A percentile compares a stretch with the other conserved stretches of the same genome.
These are phyloP conservation scores for Komagataea norvegica DNA, from an alignment of 1,139 yeast species.

Conservation along the genomic window DNA sequence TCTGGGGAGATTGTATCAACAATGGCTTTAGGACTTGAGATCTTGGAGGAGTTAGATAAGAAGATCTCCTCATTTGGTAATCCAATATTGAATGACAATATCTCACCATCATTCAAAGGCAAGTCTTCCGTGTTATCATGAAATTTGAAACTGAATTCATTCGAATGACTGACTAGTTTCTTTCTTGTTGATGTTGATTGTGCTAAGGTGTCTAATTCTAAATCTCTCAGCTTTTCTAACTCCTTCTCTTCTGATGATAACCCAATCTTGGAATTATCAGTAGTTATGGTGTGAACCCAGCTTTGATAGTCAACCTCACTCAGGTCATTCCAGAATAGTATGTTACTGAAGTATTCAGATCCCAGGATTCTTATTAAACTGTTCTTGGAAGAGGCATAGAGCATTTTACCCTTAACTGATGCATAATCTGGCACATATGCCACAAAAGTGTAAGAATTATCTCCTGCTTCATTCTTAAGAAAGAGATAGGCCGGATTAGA, in stretches of 20 bases:
- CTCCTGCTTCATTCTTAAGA: slow-evolving; percentile 35
- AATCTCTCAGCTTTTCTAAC: slow-evolving; percentile 32
- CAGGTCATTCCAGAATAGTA: slow-evolving; percentile 50
- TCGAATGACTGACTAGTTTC: slow-evolving; percentile 23
- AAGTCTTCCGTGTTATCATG: slow-evolving; percentile 19
- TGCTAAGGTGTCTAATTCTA: slow-evolving; percentile 29
- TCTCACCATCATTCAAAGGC: slow-evolving; percentile 20
- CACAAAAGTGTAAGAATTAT: slow-evolving; percentile 47
- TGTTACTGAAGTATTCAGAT: slow-evolving; percentile 54
- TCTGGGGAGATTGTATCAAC: slow-evolving; percentile 31
- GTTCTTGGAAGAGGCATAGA: slow-evolving; percentile 86
- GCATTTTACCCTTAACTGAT: slow-evolving; percentile 80
- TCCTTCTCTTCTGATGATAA: slow-evolving; percentile 23
- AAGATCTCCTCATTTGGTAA: slow-evolving; percentile 34
- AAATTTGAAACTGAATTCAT: slow-evolving; percentile 23
- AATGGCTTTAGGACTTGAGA: slow-evolving; percentile 27
- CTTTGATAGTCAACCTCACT: slow-evolving; percentile 55
- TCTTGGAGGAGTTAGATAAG: slow-evolving; percentile 22
- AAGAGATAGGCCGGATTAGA: slow-evolving; percentile 60
- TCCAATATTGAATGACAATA: slow-evolving; percentile 35
- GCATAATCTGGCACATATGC: slow-evolving; percentile 87
- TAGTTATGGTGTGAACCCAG: slow-evolving; percentile 32
- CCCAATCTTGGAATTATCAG: slow-evolving; percentile 10
- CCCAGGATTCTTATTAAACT: slow-evolving; percentile 72
- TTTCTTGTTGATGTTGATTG: slow-evolving; percentile 19